A percentile compares a stretch with the other conserved stretches of the same genome.
Conservation (phyloP, 2,329 filamentous ascomycete species). For the Leptographium wingfieldii region DNA sequence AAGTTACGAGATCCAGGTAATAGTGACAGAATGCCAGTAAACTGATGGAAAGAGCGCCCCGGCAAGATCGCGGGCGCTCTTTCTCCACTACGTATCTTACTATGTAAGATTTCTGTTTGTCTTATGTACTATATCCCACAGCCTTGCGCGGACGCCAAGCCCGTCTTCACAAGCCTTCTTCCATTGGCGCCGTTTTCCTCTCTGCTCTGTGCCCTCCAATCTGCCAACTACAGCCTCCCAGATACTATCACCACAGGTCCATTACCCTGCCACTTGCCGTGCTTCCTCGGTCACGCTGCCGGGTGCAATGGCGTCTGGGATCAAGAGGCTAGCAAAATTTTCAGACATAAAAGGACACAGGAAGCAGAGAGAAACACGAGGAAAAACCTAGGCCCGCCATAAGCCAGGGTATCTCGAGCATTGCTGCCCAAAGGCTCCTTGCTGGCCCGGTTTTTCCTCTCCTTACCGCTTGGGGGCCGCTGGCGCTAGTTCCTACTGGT, state of each 20-base stretch:
- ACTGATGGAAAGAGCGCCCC: background rate
- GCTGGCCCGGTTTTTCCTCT: background rate
- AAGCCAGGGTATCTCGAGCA: conserved; percentile 1
- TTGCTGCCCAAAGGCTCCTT: conserved; percentile 10
- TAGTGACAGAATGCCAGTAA: background rate
- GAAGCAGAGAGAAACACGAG: background rate
- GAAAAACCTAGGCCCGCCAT: background rate
- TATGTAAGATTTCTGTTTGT: no score
- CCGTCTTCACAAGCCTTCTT: background rate
- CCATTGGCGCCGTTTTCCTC: background rate
- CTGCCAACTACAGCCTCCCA: background rate
- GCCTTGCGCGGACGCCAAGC: conserved; percentile 5
- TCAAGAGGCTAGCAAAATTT: background rate
- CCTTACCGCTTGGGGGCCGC: background rate
- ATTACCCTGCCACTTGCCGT: background rate
- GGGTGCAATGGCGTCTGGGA: background rate
- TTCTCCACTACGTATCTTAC: background rate
- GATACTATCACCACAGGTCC: background rate
- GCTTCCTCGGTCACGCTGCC: background rate
- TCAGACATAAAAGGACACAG: background rate
- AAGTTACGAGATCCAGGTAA: background rate
- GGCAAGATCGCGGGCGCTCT: background rate
- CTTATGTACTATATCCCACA: background rate
- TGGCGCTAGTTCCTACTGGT: background rate
- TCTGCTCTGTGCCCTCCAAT: background rate